These are phyloP conservation scores for Clavispora santaluciae DNA, from an alignment of 805 yeast genomes.

Conservation along the genomic window DNA sequence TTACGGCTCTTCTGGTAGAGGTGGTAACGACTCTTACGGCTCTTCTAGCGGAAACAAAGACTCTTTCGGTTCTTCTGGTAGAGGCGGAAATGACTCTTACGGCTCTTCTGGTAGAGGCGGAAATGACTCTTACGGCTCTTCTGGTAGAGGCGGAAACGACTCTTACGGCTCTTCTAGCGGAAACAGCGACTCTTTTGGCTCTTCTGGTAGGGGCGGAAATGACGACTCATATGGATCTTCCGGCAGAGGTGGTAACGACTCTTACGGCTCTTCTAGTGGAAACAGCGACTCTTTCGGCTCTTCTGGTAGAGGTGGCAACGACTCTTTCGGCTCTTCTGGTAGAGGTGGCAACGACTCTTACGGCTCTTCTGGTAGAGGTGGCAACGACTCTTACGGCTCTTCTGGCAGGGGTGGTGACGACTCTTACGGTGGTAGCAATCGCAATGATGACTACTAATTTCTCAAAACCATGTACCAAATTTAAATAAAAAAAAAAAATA, in stretches of 20 bases:
- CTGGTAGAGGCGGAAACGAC: slow-evolving; percentile 8
- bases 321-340: slow-evolving; percentile 19
- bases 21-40: slow-evolving; percentile 20
- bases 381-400: slow-evolving; percentile 19
- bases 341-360: slow-evolving; percentile 15
- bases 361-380: slow-evolving; percentile 16
- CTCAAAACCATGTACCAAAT: not conserved
- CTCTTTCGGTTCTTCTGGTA: slow-evolving; percentile 22
- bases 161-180: slow-evolving; percentile 18
- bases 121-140: slow-evolving; percentile 18
- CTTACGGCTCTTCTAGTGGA: slow-evolving; percentile 14
- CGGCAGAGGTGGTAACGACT: slow-evolving; percentile 13
- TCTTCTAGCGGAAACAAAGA: slow-evolving; percentile 9
- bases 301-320: slow-evolving; percentile 8
- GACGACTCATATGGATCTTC: slow-evolving; percentile 16
- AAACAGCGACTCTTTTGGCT: slow-evolving; percentile 18
- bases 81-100: slow-evolving; percentile 14
- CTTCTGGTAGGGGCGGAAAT: slow-evolving; percentile 14
- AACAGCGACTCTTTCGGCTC: slow-evolving; percentile 18
- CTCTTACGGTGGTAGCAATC: slow-evolving; percentile 14
- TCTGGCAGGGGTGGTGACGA: slow-evolving; percentile 5
- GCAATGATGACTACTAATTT: slow-evolving; percentile 5
- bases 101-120: slow-evolving; percentile 20
- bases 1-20: slow-evolving; percentile 12
- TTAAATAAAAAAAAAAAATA: not conserved